Conservation (phyloP, 1,284 basidiomycete species). For the Amylostereum areolatum region DNA sequence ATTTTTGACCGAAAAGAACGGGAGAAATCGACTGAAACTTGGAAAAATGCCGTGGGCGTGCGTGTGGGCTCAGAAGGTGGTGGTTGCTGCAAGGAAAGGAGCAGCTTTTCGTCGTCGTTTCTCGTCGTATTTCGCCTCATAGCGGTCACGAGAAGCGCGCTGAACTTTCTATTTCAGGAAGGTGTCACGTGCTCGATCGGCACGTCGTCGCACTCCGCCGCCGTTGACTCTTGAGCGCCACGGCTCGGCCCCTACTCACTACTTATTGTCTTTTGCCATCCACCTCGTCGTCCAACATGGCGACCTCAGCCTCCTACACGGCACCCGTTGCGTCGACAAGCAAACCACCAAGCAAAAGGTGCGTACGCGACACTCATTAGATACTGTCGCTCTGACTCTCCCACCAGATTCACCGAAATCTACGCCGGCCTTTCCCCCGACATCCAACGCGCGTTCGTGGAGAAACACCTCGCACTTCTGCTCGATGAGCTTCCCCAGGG, state of each 20-base stretch:
- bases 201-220: neutral
- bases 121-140: conserved; percentile 10
- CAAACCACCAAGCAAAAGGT: neutral
- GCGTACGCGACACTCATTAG: neutral
- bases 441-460: conserved; percentile 19
- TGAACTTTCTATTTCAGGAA: conserved; percentile 8
- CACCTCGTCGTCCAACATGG: no score
- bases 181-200: neutral
- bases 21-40: conserved; percentile 2
- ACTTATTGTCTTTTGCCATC: no score
- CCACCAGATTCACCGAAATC: conserved; percentile 13
- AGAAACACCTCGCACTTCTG: conserved; percentile 24
- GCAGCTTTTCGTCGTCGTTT: conserved; percentile 9
- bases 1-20: no score
- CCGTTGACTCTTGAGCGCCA: no score
- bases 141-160: conserved; percentile 9
- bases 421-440: conserved; percentile 23
- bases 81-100: conserved; percentile 6
- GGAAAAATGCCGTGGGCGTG: conserved; percentile 5
- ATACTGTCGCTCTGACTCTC: no score
- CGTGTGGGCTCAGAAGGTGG: conserved; percentile 9
- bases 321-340: neutral
- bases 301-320: no score
- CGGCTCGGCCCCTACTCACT: no score
- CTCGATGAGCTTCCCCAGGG: conserved; percentile 15